Percentiles rank a stretch among this genome's conserved stretches.
phyloP scores from a whole-genome alignment of 257 asterid genomes.

The Scutellaria galericulata region DNA sequence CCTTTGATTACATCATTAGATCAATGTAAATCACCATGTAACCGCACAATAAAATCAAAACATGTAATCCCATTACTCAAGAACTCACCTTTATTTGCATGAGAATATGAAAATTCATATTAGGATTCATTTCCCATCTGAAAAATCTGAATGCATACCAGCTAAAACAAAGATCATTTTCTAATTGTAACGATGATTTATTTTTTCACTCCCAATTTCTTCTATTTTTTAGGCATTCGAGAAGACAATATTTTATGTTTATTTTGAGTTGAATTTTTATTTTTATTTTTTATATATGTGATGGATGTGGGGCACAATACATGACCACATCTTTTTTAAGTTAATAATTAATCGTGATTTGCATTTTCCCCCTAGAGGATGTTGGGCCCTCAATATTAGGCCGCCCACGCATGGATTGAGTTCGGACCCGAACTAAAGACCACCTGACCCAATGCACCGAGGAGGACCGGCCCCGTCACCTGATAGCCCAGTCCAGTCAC shows the following conservation, averaged over 20 bases:
- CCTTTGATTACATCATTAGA: conserved; percentile 27
- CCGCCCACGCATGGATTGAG: too few relatives aligned
- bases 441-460: too few relatives aligned
- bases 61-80: conserved; percentile 18
- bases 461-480: too few relatives aligned
- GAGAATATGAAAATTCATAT: conserved; percentile 26
- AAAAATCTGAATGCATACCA: too few relatives aligned
- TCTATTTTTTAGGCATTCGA: conserved; percentile 22
- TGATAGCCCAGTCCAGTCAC: too few relatives aligned
- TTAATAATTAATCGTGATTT: not conserved
- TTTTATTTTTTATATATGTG: not conserved
- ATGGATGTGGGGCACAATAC: conserved; percentile 24
- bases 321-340: conserved; percentile 14
- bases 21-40: conserved; percentile 35
- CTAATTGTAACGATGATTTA: conserved; percentile 27
- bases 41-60: conserved; percentile 31
- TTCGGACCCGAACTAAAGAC: too few relatives aligned
- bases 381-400: too few relatives aligned
- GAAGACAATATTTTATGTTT: not conserved
- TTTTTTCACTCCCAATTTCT: conserved; percentile 20
- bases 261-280: not conserved
- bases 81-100: conserved; percentile 39
- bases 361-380: too few relatives aligned
- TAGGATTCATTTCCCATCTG: conserved; percentile 38
- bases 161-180: conserved; percentile 34